A percentile compares a stretch with the other conserved stretches of the same genome.
Conservation (phyloP, 352 stramenopile genomes). For the Pythium folliculosum region DNA sequence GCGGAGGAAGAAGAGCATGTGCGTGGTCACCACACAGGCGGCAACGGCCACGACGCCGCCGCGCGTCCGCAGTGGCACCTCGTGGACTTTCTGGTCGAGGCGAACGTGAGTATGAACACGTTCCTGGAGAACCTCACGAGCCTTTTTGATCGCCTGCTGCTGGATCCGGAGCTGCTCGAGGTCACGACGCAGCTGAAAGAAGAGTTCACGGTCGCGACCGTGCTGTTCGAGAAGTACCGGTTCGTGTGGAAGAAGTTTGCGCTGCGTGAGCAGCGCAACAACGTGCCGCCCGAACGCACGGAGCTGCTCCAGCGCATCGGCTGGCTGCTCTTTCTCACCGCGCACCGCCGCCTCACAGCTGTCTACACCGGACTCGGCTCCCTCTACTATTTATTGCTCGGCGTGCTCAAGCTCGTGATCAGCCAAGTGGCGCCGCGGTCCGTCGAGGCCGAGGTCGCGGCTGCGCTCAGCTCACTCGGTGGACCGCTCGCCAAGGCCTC, state of each 20-base stretch:
- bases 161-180: conserved; percentile 69
- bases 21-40: too few relatives aligned
- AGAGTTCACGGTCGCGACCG: conserved; percentile 69
- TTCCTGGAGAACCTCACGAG: conserved; percentile 77
- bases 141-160: conserved; percentile 77
- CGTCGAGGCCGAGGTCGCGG: conserved; percentile 79
- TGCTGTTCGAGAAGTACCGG: conserved; percentile 82
- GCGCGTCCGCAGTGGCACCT: conserved; percentile 21
- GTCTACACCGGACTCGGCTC: conserved; percentile 63
- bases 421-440: conserved; percentile 40
- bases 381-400: conserved; percentile 79
- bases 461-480: conserved; percentile 74
- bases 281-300: conserved; percentile 25
- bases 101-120: conserved; percentile 55
- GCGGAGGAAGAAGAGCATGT: not conserved
- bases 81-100: conserved; percentile 37
- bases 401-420: conserved; percentile 70
- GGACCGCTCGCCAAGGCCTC: conserved; percentile 14
- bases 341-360: conserved; percentile 41
- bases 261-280: conserved; percentile 21
- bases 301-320: conserved; percentile 61
- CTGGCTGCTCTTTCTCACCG: conserved; percentile 78
- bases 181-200: conserved; percentile 79
- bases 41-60: not conserved
- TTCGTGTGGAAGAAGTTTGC: conserved; percentile 55